phyloP scores from a whole-genome alignment of 805 yeast genomes.

The Sugiyamaella boreocaroliniensis region DNA sequence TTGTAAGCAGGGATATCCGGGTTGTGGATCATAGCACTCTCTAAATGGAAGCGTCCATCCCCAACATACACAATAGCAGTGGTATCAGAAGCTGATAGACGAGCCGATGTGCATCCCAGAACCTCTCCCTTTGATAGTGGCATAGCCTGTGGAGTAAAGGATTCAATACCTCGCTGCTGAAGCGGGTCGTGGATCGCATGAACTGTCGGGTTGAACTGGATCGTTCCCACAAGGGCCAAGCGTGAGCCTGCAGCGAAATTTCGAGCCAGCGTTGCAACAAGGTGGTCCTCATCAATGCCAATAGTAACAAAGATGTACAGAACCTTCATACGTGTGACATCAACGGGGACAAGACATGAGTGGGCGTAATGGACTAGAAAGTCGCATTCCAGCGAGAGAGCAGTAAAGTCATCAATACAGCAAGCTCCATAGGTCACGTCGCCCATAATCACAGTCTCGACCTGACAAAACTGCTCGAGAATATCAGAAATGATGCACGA shows the following conservation, averaged over 20 bases:
- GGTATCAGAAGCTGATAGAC: slow-evolving; percentile 43
- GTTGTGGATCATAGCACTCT: slow-evolving; percentile 94
- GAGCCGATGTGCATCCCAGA: slow-evolving; percentile 89
- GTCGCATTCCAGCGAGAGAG: slow-evolving; percentile 87
- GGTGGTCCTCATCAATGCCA: slow-evolving; percentile 74
- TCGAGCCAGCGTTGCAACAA: slow-evolving; percentile 64
- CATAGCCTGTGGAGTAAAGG: slow-evolving; percentile 82
- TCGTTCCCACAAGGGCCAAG: slow-evolving; percentile 87
- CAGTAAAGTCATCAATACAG: slow-evolving; percentile 95
- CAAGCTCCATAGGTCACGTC: slow-evolving; percentile 99
- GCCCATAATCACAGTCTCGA: slow-evolving; percentile 92
- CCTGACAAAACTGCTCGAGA: slow-evolving; percentile 77
- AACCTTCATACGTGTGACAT: slow-evolving; percentile 82
- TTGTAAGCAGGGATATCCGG: slow-evolving; percentile 88
- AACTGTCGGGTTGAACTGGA: slow-evolving; percentile 92
- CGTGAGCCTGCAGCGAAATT: slow-evolving; percentile 61
- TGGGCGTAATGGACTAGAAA: slow-evolving; percentile 95
- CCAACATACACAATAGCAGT: slow-evolving; percentile 88
- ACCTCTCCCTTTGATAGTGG: slow-evolving; percentile 96
- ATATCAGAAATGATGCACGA: slow-evolving; percentile 88
- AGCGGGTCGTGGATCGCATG: slow-evolving; percentile 66
- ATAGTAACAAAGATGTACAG: slow-evolving; percentile 94
- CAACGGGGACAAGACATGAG: slow-evolving; percentile 93
- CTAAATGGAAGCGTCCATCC: slow-evolving; percentile 93
- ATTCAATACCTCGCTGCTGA: slow-evolving; percentile 41